Evolutionary conservation across 1,284 basidiomycete genomes (phyloP), one percentile per base, ranked within the genome.

Genomic region (Cryptococcus deneoformans): DNA sequence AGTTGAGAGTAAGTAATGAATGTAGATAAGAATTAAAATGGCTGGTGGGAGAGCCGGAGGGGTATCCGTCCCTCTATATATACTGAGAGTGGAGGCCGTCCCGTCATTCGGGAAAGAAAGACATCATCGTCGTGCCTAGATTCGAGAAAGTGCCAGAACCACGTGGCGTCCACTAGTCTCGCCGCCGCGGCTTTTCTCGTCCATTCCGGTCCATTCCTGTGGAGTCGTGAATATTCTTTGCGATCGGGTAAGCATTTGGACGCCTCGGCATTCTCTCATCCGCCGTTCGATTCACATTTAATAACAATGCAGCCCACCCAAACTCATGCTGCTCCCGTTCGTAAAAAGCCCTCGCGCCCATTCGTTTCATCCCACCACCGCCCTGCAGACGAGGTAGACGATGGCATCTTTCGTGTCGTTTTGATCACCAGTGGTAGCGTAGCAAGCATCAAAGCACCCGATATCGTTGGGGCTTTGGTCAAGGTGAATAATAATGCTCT

Each of bases 401-500:
- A 76, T 60, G 76, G 75, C 16, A 65, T 72, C 46, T 69, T 79
- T 46, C 80, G 97, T 71, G 84, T 97, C 42, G 79, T 98, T 6
- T 79, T 99, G 44, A 87, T 95, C 52, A 86, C 88, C 0, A 91
- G 92, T 0, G 94, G 95, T 10, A 95, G 91, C 66, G 95, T 99
- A 0, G 95, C 95, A 0, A 91, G 90, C 53, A 84, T 99, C 69
- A 98, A 98, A 72, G 86, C 88, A 0, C 92, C 93, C 1, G 80
- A 95, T 42, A 97, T 99, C 53, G 89, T 92, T 3, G 78, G 84
- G 36, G 86, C 86, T 60, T 80, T 98, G 38, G 79, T 88, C 52
- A 79, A 80, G 65, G 92, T 92, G 62, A 59, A 86, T 52, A 10
- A 16, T 44, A 29, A 29, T 29, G 29, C 29, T 29, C 29, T 29